phyloP scores from a whole-genome alignment of 2,329 filamentous ascomycete genomes.

The Leptoxyphium fumago region DNA sequence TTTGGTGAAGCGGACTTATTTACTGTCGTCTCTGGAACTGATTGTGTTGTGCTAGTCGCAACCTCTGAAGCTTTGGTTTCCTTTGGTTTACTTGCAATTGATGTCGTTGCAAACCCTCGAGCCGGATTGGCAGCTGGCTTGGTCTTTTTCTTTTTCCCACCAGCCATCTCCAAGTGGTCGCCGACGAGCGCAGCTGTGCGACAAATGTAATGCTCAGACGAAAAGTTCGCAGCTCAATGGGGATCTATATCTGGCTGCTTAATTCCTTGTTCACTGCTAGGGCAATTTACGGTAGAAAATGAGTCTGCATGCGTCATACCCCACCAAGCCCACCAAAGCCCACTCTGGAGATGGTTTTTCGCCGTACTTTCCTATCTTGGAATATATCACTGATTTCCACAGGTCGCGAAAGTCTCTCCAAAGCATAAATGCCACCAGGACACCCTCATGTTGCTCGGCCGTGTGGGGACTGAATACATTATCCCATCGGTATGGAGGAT shows the following conservation, averaged over 20 bases:
- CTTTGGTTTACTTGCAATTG: slow-evolving; percentile 61
- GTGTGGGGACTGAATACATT: too few relatives aligned
- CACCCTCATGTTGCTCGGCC: too few relatives aligned
- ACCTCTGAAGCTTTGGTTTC: slow-evolving; percentile 14
- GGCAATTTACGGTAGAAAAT: slow-evolving; percentile 5
- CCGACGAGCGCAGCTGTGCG: too few relatives aligned
- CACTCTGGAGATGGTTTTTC: neutral
- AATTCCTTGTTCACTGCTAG: slow-evolving; percentile 54
- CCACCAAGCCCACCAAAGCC: neutral
- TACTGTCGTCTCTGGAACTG: slow-evolving; percentile 15
- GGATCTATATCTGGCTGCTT: slow-evolving; percentile 81
- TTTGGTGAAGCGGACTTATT: slow-evolving; percentile 1
- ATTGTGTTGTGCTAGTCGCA: slow-evolving; percentile 12
- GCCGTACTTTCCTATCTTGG: neutral
- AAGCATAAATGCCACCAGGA: neutral
- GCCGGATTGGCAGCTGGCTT: slow-evolving; percentile 79
- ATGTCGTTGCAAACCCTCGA: slow-evolving; percentile 86
- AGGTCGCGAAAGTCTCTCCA: neutral
- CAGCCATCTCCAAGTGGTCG: slow-evolving; percentile 8
- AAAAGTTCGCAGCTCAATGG: slow-evolving; percentile 41
- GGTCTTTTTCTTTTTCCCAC: slow-evolving; percentile 64
- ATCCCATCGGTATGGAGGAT: slow-evolving; percentile 9
- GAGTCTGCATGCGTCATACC: neutral
- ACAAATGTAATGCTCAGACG: too few relatives aligned
- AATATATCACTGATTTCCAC: neutral